Evolutionary conservation across 2,329 filamentous ascomycete genomes (phyloP).

Genomic region (Stemphylium beticola): DNA sequence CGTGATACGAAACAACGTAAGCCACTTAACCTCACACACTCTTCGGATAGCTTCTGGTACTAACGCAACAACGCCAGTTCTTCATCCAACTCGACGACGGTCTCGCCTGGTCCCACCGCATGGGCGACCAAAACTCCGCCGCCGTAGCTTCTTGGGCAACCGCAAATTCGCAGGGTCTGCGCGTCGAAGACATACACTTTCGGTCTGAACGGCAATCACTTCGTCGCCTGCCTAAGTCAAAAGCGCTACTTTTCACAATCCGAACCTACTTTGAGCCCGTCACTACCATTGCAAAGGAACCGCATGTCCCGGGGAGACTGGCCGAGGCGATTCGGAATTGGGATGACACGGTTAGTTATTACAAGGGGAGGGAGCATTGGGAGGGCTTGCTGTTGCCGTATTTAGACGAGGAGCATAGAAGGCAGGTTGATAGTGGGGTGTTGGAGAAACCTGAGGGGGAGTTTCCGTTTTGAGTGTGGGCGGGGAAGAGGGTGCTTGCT

Average conservation of each 20-base stretch:
- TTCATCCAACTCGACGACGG: constrained; percentile 5
- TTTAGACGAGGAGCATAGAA: constrained; percentile 2
- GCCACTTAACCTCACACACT: neutral
- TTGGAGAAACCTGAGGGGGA: neutral
- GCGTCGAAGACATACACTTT: constrained; percentile 3
- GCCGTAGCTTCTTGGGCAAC: constrained; percentile 2
- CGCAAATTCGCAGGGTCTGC: neutral
- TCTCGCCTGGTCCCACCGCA: constrained; percentile 2
- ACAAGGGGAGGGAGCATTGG: constrained; percentile 1
- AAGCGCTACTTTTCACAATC: constrained; percentile 1
- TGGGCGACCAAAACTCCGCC: constrained; percentile 1
- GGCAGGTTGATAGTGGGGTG: neutral
- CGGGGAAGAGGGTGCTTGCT: neutral
- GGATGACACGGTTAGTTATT: neutral
- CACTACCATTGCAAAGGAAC: constrained; percentile 1
- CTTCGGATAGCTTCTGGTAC: neutral
- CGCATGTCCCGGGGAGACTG: constrained; percentile 3
- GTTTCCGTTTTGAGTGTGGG: neutral
- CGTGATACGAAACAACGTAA: constrained; percentile 3
- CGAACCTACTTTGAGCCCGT: constrained; percentile 4
- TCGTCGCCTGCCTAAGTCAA: neutral
- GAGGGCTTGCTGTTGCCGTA: neutral
- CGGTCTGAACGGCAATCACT: neutral
- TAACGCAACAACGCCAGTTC: neutral
- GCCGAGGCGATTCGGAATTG: neutral